Conservation (phyloP, 1,284 basidiomycete species). For the Ganoderma lucidum region DNA sequence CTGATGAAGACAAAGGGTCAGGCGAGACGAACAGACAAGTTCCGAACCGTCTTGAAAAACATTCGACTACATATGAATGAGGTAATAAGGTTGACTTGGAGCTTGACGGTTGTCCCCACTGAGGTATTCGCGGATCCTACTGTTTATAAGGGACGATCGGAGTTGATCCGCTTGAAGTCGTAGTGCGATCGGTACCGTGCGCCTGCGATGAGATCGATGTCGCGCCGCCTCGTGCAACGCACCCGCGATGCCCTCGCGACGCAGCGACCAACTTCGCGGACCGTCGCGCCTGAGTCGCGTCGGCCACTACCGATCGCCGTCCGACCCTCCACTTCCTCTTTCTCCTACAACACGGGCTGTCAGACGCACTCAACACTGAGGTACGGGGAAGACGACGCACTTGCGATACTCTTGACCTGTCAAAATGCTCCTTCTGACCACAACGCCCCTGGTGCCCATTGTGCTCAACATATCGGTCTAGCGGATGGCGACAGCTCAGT, state of each 20-base stretch:
- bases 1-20: neutral
- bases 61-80: too few relatives aligned
- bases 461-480: neutral
- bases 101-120: neutral
- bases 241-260: neutral
- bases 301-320: neutral
- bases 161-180: neutral
- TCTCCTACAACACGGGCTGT: neutral
- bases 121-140: neutral
- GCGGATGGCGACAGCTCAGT: too few relatives aligned
- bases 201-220: slow-evolving; percentile 2
- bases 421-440: neutral
- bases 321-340: neutral
- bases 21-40: neutral
- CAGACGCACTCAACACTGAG: neutral
- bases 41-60: too few relatives aligned
- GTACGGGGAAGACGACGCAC: neutral
- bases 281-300: neutral
- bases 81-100: too few relatives aligned
- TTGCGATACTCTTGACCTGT: neutral
- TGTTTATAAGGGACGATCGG: neutral
- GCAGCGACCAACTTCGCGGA: neutral
- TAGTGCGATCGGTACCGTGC: slow-evolving; percentile 2
- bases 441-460: neutral
- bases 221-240: neutral